Conservation (phyloP, 768 basidiomycete genomes). For the Mycena filopes region DNA sequence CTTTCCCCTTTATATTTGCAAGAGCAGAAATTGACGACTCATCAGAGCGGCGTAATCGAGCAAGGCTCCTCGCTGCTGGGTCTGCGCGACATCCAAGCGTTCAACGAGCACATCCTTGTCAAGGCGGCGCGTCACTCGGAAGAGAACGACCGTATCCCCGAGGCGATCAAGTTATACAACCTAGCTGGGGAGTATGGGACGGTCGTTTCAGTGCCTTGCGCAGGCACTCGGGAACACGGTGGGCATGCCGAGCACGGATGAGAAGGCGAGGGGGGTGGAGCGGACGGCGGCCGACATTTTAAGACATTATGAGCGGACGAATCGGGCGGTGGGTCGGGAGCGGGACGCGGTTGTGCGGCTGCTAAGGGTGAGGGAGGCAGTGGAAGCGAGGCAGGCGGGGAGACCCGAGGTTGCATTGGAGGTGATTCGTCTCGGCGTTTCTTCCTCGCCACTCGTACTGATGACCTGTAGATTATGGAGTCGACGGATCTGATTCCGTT, state of each 20-base stretch:
- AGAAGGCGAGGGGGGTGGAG: conserved; percentile 76
- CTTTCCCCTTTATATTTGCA: not conserved
- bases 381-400: conserved; percentile 78
- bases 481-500: conserved; percentile 89
- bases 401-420: conserved; percentile 83
- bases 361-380: conserved; percentile 83
- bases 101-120: conserved; percentile 85
- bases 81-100: conserved; percentile 71
- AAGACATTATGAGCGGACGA: conserved; percentile 82
- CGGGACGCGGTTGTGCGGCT: conserved; percentile 80
- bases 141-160: conserved; percentile 84
- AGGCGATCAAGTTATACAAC: conserved; percentile 96
- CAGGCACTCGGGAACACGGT: conserved; percentile 88
- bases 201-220: conserved; percentile 88
- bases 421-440: conserved; percentile 56
- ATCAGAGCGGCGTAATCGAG: conserved; percentile 87
- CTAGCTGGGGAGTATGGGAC: conserved; percentile 91
- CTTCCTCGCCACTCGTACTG: not conserved
- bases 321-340: conserved; percentile 75
- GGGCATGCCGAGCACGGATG: conserved; percentile 67
- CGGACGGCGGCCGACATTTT: conserved; percentile 82
- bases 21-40: not conserved
- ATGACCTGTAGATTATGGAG: conserved; percentile 76
- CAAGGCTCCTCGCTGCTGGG: conserved; percentile 82
- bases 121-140: conserved; percentile 86